These are phyloP conservation scores for Panicum miliaceum DNA, from an alignment of 176 grass and related monocot species.

Conservation along the genomic window DNA sequence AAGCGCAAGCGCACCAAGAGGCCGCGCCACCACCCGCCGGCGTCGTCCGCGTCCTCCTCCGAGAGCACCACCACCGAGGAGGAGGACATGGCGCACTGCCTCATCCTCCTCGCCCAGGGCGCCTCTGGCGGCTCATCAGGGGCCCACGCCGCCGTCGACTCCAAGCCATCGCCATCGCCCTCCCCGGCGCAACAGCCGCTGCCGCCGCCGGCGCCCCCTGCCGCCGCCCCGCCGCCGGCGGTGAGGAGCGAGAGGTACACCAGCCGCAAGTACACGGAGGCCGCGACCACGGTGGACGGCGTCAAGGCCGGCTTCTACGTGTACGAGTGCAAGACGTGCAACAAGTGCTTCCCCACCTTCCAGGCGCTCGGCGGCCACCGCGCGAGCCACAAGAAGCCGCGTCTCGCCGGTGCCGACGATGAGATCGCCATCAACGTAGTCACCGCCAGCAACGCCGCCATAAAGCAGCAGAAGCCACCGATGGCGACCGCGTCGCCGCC, in stretches of 20 bases:
- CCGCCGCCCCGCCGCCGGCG: background rate
- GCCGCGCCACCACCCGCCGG: slow-evolving; percentile 41
- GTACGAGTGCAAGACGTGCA: slow-evolving; percentile 82
- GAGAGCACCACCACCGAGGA: slow-evolving; percentile 74
- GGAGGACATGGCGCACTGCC: slow-evolving; percentile 76
- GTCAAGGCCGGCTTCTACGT: slow-evolving; percentile 44
- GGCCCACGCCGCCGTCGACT: slow-evolving; percentile 10
- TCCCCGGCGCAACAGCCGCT: background rate
- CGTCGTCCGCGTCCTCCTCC: slow-evolving; percentile 47
- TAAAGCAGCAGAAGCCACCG: slow-evolving; percentile 19
- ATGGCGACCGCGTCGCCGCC: background rate
- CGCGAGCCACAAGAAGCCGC: slow-evolving; percentile 93
- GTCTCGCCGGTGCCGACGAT: slow-evolving; percentile 28
- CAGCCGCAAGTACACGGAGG: slow-evolving; percentile 54
- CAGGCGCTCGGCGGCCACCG: slow-evolving; percentile 95
- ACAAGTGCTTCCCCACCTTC: slow-evolving; percentile 82
- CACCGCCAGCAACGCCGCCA: background rate
- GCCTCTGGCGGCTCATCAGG: background rate
- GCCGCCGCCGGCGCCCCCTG: background rate
- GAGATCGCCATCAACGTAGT: background rate
- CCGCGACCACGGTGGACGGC: slow-evolving; percentile 37
- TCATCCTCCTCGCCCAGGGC: slow-evolving; percentile 81
- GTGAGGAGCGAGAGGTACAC: slow-evolving; percentile 52
- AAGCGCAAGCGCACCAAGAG: slow-evolving; percentile 73
- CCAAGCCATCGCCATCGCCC: slow-evolving; percentile 13